phyloP scores from a whole-genome alignment of 1,284 basidiomycete species.

The Veloboletus limbatus region DNA sequence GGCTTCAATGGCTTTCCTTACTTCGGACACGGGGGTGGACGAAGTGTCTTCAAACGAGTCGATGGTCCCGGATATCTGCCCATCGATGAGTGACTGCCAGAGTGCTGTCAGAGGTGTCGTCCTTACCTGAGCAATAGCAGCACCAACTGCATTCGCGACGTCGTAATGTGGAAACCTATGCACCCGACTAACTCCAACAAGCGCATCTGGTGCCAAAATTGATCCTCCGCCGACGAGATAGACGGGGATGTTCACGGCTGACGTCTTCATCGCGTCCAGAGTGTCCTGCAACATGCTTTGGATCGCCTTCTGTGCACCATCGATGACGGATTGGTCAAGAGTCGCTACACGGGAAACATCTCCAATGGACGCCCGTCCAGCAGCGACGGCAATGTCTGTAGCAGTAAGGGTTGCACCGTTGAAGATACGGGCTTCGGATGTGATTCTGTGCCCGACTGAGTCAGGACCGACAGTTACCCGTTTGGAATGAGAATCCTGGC shows the following conservation, averaged over 20 bases:
- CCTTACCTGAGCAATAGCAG: constrained; percentile 42
- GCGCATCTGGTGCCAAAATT: constrained; percentile 45
- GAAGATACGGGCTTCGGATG: constrained; percentile 48
- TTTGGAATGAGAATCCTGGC: constrained; percentile 30
- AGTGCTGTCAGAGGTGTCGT: background rate
- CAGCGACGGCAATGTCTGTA: constrained; percentile 55
- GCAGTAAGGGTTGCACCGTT: constrained; percentile 51
- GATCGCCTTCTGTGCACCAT: constrained; percentile 41
- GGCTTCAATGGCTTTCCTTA: constrained; percentile 40
- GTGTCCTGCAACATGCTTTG: constrained; percentile 47
- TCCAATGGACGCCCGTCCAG: constrained; percentile 41
- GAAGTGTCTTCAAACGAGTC: constrained; percentile 43
- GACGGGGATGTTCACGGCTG: constrained; percentile 45
- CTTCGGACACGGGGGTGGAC: constrained; percentile 41
- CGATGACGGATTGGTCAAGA: constrained; percentile 26
- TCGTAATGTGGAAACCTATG: constrained; percentile 50
- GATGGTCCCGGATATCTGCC: constrained; percentile 39
- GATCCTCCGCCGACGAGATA: constrained; percentile 56
- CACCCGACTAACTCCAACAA: constrained; percentile 50
- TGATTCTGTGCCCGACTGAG: constrained; percentile 55
- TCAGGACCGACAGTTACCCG: constrained; percentile 53
- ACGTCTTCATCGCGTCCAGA: constrained; percentile 58
- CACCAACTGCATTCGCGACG: constrained; percentile 61
- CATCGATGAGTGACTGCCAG: constrained; percentile 7
- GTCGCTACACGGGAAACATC: constrained; percentile 34